Evolutionary conservation across 164 flowering plant species (phyloP), one percentile per base, ranked within the genome.

Genomic region (Magnolia officinalis): DNA sequence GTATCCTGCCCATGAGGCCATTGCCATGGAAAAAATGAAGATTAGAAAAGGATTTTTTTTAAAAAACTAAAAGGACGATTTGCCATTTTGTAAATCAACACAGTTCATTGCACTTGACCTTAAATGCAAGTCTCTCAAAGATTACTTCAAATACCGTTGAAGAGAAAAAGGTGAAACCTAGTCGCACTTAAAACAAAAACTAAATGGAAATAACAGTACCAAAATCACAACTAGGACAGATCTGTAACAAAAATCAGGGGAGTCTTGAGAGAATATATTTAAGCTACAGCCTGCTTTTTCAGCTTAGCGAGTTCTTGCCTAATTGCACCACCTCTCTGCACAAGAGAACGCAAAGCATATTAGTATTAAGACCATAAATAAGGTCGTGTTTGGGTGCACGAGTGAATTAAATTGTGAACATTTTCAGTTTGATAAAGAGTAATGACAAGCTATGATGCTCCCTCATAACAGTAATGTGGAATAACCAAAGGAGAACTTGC

Each of bases 281-380:
- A 91, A 55, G 89, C 58, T 1, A 88, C 82, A 64, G 88, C 84
- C 80, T 87, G 84, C 80, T 90, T 92, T 79, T 90, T 90, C 80
- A 93, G 77, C 83, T 91, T 93, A 1, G 93, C 86, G 29, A 94
- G 95, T 82, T 94, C 98, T 77, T 91, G 94, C 80, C 88, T 86
- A 70, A 92, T 82, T 20, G 84, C 80, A 24, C 90, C 92, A 81
- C 86, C 89, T 75, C 83, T 91, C 97, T 92, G 97, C 89, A 83
- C 66, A 4, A 20, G 29, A 31, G 74, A 9, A 24, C 49, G 24
- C 63, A 51, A 70, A 45, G 20, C 2, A 6, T 1, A 49, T n/a
- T 55, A 55, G 61, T 19, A 14, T 55, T 37, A 37, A 16, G 19
- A 11, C 18, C 18, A 2, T 11, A 55, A 55, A 55, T 3, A 55